Conservation (phyloP, 768 basidiomycete genomes). For the Rhizopogon vesiculosus region DNA sequence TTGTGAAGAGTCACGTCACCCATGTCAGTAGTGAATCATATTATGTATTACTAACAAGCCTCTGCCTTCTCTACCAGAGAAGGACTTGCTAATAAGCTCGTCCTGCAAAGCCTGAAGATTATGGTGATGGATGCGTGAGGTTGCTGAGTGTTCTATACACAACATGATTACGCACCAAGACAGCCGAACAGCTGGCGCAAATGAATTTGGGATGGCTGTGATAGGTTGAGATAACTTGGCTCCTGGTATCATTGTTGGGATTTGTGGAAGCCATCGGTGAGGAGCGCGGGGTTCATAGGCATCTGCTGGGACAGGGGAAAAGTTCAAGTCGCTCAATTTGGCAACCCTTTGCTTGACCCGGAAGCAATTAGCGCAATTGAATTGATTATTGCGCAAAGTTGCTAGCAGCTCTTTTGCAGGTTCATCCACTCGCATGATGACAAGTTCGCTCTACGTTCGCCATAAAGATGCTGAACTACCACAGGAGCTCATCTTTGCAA, state of each 20-base stretch:
- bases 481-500: constrained; percentile 61
- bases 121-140: not conserved
- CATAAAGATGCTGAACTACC: constrained; percentile 46
- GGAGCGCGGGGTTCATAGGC: not conserved
- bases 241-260: constrained; percentile 39
- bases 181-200: constrained; percentile 65
- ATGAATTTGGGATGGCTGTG: constrained; percentile 63
- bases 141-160: not conserved
- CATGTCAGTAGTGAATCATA: not conserved
- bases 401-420: not conserved
- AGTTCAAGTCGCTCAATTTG: not conserved
- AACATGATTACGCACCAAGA: constrained; percentile 46
- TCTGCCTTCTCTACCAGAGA: constrained; percentile 78
- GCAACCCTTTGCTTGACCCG: not conserved
- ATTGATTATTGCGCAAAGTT: not conserved
- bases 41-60: constrained; percentile 56
- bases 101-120: constrained; percentile 66
- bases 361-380: not conserved
- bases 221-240: constrained; percentile 59
- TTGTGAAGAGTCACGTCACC: not conserved
- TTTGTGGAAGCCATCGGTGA: not conserved
- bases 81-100: constrained; percentile 80
- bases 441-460: constrained; percentile 1
- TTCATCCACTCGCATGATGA: not conserved
- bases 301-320: too few species aligned